These are phyloP conservation scores for Plasmodium sp. DNA, from an alignment of 169 alveolate genomes.

Conservation along the genomic window DNA sequence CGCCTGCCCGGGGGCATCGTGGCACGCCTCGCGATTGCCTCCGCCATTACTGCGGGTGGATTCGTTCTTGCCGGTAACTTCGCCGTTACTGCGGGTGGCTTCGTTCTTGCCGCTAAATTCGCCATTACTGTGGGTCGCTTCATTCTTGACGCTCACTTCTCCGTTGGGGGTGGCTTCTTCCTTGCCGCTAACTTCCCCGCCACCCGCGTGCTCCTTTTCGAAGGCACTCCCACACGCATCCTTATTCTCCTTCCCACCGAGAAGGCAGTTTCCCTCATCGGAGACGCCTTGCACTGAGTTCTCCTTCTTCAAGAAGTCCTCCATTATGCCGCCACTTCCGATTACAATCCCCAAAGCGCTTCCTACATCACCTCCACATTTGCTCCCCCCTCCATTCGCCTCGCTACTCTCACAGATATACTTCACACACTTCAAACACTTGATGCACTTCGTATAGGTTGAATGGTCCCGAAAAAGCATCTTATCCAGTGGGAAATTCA, in stretches of 20 bases:
- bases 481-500: background rate
- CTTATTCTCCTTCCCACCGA: background rate
- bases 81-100: background rate
- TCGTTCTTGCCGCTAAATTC: background rate
- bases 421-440: background rate
- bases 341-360: background rate
- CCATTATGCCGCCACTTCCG: background rate
- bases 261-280: background rate
- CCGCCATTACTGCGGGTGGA: background rate
- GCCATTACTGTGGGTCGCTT: background rate
- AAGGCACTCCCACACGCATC: background rate
- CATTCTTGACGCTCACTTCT: no score
- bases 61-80: no score
- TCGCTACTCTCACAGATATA: background rate
- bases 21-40: background rate
- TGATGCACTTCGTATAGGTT: background rate
- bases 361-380: background rate
- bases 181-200: background rate
- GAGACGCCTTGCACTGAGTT: background rate
- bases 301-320: background rate
- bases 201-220: background rate
- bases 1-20: background rate
- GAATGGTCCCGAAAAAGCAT: background rate
- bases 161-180: background rate
- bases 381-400: background rate